phyloP scores from a whole-genome alignment of 805 yeast species.

The Metschnikowia matae region DNA sequence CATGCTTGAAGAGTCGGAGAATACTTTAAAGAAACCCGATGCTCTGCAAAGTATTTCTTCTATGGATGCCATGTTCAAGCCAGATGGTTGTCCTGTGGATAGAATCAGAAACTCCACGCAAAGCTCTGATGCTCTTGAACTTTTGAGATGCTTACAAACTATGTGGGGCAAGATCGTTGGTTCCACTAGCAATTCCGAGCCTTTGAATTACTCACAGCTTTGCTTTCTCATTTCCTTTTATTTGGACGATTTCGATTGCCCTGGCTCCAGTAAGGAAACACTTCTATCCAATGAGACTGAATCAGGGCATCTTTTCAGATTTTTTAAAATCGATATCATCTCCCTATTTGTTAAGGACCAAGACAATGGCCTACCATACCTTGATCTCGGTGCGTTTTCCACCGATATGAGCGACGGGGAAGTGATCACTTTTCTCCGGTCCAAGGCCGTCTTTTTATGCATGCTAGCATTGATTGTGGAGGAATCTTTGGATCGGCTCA shows the following conservation, averaged over 20 bases:
- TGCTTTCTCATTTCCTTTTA: slow-evolving; percentile 30
- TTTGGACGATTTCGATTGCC: slow-evolving; percentile 17
- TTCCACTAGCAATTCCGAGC: slow-evolving; percentile 18
- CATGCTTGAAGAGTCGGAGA: slow-evolving; percentile 26
- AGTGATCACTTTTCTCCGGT: slow-evolving; percentile 15
- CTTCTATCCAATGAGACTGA: slow-evolving; percentile 15
- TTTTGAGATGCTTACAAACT: slow-evolving; percentile 20
- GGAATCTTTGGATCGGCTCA: slow-evolving; percentile 24
- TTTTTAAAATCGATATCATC: slow-evolving; percentile 26
- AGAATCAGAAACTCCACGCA: not conserved
- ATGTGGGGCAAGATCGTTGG: slow-evolving; percentile 26
- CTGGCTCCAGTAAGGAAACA: not conserved
- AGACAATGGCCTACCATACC: slow-evolving; percentile 11
- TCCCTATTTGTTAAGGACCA: slow-evolving; percentile 16
- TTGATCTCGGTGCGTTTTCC: slow-evolving; percentile 12
- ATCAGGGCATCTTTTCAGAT: slow-evolving; percentile 21
- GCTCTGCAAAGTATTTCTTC: not conserved
- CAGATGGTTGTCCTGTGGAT: not conserved
- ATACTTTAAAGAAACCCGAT: not conserved
- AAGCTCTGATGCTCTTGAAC: slow-evolving; percentile 11
- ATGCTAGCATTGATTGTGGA: slow-evolving; percentile 31
- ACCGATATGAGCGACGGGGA: slow-evolving; percentile 16
- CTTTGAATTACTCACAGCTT: slow-evolving; percentile 22
- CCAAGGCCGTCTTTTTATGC: slow-evolving; percentile 27
- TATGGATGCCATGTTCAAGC: not conserved